Conservation (phyloP, 208 protist genomes). For the Leishmania amazonensis region DNA sequence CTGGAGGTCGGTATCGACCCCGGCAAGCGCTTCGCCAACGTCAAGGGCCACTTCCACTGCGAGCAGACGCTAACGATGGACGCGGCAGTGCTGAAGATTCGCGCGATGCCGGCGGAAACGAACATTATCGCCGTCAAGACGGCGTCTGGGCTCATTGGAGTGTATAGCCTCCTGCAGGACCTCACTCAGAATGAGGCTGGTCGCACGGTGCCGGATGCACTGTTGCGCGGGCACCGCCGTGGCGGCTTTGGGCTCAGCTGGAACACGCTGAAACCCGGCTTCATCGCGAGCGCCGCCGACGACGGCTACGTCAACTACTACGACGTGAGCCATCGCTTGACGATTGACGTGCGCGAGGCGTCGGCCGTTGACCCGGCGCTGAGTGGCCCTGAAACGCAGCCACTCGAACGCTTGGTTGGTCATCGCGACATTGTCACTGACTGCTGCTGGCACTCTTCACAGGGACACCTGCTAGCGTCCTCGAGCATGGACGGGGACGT, state of each 20-base stretch:
- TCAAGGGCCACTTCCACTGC: slow-evolving; percentile 48
- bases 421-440: slow-evolving; percentile 90
- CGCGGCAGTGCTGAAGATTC: slow-evolving; percentile 54
- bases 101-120: slow-evolving; percentile 43
- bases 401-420: slow-evolving; percentile 41
- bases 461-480: slow-evolving; percentile 90
- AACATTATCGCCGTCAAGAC: slow-evolving; percentile 66
- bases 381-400: slow-evolving; percentile 28
- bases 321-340: slow-evolving; percentile 82
- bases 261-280: slow-evolving; percentile 66
- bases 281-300: slow-evolving; percentile 91
- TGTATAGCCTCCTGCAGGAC: slow-evolving; percentile 50
- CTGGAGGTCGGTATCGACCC: slow-evolving; percentile 33
- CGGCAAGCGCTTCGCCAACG: slow-evolving; percentile 50
- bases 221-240: slow-evolving; percentile 43
- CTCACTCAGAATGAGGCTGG: slow-evolving; percentile 21
- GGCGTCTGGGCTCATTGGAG: slow-evolving; percentile 38
- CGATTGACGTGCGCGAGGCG: slow-evolving; percentile 27
- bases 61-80: slow-evolving; percentile 47
- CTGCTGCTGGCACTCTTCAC: slow-evolving; percentile 92
- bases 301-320: slow-evolving; percentile 93
- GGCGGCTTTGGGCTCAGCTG: slow-evolving; percentile 65
- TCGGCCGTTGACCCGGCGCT: slow-evolving; percentile 22
- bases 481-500: slow-evolving; percentile 95
- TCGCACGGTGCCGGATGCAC: slow-evolving; percentile 33